A percentile compares a stretch with the other conserved stretches of the same genome.
phyloP scores from a whole-genome alignment of 345 rosid species.

The Excoecaria cochinchinensis region DNA sequence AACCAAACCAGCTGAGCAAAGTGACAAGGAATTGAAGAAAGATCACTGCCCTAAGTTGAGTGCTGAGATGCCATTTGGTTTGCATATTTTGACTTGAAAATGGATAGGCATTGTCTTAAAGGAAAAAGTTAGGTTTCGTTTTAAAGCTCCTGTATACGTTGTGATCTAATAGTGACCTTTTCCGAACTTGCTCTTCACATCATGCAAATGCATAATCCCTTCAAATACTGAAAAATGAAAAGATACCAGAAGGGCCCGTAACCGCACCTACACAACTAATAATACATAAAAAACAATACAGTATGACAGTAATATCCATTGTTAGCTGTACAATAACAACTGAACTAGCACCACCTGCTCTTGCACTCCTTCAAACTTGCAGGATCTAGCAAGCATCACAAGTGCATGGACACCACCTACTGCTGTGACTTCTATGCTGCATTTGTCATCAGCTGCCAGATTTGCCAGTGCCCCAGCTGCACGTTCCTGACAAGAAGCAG shows the following conservation, averaged over 20 bases:
- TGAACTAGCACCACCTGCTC: slow-evolving; percentile 35
- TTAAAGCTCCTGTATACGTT: neutral
- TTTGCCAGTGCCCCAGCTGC: slow-evolving; percentile 49
- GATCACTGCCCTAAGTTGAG: neutral
- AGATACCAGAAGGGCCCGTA: neutral
- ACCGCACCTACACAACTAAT: neutral
- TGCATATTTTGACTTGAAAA: neutral
- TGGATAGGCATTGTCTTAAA: neutral
- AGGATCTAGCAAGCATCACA: slow-evolving; percentile 35
- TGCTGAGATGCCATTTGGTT: neutral
- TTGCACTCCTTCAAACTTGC: slow-evolving; percentile 39
- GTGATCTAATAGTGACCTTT: neutral
- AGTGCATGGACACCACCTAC: slow-evolving; percentile 37
- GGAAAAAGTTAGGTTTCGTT: neutral
- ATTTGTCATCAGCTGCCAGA: slow-evolving; percentile 44
- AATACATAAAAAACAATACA: neutral
- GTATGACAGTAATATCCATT: neutral
- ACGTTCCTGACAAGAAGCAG: slow-evolving; percentile 35
- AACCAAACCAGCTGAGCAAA: neutral
- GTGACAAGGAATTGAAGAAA: neutral
- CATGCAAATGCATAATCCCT: neutral
- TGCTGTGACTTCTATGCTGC: slow-evolving; percentile 34
- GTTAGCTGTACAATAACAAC: neutral
- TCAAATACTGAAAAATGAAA: neutral
- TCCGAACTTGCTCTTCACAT: neutral